Conservation (phyloP, 2,329 filamentous ascomycete species). For the Tolypocladium pustulatum region DNA sequence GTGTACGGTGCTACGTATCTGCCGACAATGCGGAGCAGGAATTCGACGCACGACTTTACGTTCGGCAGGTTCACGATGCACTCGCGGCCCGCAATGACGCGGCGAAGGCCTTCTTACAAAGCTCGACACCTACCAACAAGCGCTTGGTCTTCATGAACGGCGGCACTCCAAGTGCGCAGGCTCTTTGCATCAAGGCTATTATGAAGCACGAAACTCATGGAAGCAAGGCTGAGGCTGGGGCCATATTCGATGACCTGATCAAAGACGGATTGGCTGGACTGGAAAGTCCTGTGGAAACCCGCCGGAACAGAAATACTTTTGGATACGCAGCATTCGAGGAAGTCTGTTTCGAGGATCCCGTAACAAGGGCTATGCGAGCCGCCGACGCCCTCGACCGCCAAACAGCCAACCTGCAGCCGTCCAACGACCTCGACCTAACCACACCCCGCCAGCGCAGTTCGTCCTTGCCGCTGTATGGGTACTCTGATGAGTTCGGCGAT, state of each 20-base stretch:
- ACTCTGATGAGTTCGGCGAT: conserved; percentile 31
- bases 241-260: conserved; percentile 38
- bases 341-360: conserved; percentile 33
- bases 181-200: conserved; percentile 44
- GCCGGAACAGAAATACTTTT: conserved; percentile 8
- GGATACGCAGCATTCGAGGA: not conserved
- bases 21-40: conserved; percentile 13
- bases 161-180: conserved; percentile 43
- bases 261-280: conserved; percentile 35
- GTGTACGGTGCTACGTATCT: conserved; percentile 35
- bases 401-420: conserved; percentile 42
- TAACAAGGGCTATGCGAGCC: conserved; percentile 44
- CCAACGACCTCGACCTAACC: conserved; percentile 36
- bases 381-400: conserved; percentile 47
- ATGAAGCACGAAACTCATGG: conserved; percentile 40
- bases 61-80: conserved; percentile 41
- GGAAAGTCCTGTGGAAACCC: conserved; percentile 10
- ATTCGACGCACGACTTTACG: conserved; percentile 23
- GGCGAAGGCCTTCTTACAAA: conserved; percentile 40
- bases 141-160: conserved; percentile 51
- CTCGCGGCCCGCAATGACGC: conserved; percentile 33
- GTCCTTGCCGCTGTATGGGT: conserved; percentile 37
- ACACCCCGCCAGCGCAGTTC: conserved; percentile 32
- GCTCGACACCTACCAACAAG: conserved; percentile 33
- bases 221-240: conserved; percentile 36